These are phyloP conservation scores for Pseudoneurospora amorphoporcata DNA, from an alignment of 495 filamentous ascomycete genomes.

Conservation along the genomic window DNA sequence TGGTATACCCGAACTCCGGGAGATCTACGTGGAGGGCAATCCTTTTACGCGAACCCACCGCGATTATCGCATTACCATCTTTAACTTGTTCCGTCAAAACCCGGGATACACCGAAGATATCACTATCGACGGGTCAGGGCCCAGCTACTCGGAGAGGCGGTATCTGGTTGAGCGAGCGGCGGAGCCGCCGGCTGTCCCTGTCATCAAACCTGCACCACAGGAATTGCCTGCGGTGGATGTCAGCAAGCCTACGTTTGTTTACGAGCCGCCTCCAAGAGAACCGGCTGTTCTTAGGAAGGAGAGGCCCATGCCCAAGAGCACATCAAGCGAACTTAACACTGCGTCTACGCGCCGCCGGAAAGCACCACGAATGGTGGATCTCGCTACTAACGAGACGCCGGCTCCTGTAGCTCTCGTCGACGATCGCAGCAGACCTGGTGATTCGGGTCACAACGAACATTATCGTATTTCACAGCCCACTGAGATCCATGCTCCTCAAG, in stretches of 20 bases:
- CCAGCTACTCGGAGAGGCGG: conserved; percentile 71
- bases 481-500: conserved; percentile 16
- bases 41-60: conserved; percentile 83
- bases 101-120: conserved; percentile 88
- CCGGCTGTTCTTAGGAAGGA: conserved; percentile 43
- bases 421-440: conserved; percentile 5
- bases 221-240: conserved; percentile 52
- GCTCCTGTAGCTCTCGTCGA: conserved; percentile 19
- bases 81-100: conserved; percentile 91
- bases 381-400: conserved; percentile 53
- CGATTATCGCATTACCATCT: conserved; percentile 77
- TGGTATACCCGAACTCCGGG: conserved; percentile 77
- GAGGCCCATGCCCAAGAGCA: conserved; percentile 29
- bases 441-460: conserved; percentile 21
- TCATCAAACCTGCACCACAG: conserved; percentile 54
- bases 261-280: conserved; percentile 34
- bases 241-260: conserved; percentile 50
- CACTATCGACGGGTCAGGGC: conserved; percentile 72
- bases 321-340: conserved; percentile 41
- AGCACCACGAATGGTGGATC: conserved; percentile 65
- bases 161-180: conserved; percentile 75
- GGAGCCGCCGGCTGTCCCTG: conserved; percentile 61
- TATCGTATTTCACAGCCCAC: conserved; percentile 36
- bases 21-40: conserved; percentile 85
- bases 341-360: conserved; percentile 40